Base-by-base conservation (phyloP, 345 rosid genomes). In the Rhodamnia argentea region DNA sequence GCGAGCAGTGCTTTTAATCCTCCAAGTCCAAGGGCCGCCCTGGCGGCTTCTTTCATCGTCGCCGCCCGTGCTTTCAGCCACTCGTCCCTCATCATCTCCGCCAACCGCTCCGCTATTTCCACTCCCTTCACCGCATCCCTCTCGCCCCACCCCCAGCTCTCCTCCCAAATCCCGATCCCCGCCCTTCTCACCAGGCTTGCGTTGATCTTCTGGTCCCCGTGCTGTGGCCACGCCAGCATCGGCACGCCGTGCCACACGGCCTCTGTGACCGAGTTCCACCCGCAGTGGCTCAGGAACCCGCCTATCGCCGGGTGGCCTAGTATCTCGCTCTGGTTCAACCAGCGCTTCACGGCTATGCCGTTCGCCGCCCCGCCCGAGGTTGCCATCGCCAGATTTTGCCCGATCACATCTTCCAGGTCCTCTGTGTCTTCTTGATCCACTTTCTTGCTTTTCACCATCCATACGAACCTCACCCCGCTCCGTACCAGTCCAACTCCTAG, bases 131-230 rank as follows among this genome's bases (percentile, higher is more conserved):
- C 84, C 23, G 51, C 15, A 37, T 40, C 23, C 24, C 27, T 60
- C 50, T 47, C 47, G 5, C 84, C 84, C 84, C 87, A 82, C 53
- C 90, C 89, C 92, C 90, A 89, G 23, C 74, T 86, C 85, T 83
- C 78, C 64, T 62, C 76, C 87, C 90, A 85, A 50, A 84, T 50
- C 58, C 90, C 93, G 52, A 86, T 62, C 82, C 91, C 91, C 23
- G 84, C 52, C 54, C 44, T 78, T 70, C 85, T 88, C 83, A 90
- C 84, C 23, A 87, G 83, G 51, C 90, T 90, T 2, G 92, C 90
- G 82, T 90, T 92, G 53, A 89, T 53, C 86, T 85, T 90, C 84
- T 92, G 91, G 62, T 93, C 94, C 24, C 94, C 94, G 29, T 58
- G 50, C 22, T 83, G 87, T 1, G 94, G 92, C 93, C 94, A 92